Evolutionary conservation across 192 early-diverging fungal genomes (phyloP).

Genomic region (Linnemannia zychae): DNA sequence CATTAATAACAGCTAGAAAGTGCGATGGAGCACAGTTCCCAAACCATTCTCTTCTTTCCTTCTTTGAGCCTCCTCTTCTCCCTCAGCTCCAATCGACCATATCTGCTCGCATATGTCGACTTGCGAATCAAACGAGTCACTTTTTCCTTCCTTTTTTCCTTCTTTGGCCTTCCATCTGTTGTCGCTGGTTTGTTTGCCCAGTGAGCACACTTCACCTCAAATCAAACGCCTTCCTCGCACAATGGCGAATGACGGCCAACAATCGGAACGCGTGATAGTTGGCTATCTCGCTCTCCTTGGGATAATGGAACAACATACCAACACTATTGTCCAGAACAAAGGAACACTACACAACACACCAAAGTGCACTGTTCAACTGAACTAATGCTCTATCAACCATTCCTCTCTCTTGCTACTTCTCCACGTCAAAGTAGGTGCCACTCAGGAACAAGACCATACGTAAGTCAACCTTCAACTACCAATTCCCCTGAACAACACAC

Average conservation of each 20-base stretch:
- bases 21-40: not conserved
- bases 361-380: not conserved
- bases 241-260: constrained; percentile 14
- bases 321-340: not conserved
- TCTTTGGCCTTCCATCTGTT: constrained; percentile 25
- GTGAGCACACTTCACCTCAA: constrained; percentile 15
- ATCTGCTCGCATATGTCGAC: not conserved
- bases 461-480: constrained; percentile 27
- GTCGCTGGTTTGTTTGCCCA: not conserved
- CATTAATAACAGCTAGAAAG: not conserved
- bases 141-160: not conserved
- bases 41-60: not conserved
- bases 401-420: not conserved
- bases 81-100: not conserved
- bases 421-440: constrained; percentile 31
- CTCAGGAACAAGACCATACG: constrained; percentile 53
- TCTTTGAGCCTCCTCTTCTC: not conserved
- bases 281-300: constrained; percentile 8
- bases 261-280: constrained; percentile 14
- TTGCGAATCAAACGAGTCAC: not conserved
- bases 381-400: not conserved
- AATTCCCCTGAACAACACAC: not conserved
- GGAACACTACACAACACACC: not conserved
- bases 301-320: not conserved
- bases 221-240: not conserved